phyloP scores from a whole-genome alignment of 2,329 filamentous ascomycete genomes.

The Aureobasidium leucospermi region DNA sequence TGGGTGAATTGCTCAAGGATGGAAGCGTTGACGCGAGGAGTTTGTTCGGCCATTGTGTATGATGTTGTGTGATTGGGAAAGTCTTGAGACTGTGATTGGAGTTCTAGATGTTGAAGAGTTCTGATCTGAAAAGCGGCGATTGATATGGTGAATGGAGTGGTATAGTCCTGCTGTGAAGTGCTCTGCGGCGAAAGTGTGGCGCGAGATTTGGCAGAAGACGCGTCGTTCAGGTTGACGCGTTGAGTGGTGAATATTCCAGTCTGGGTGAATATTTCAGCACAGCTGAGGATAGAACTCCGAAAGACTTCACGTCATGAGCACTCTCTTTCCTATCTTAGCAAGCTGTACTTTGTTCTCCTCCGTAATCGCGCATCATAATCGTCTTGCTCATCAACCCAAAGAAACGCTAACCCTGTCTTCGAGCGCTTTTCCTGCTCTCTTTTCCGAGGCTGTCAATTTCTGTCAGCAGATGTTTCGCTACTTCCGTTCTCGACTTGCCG shows the following conservation, averaged over 20 bases:
- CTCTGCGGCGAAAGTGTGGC: not conserved
- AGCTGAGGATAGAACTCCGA: not conserved
- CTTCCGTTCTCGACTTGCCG: conserved; percentile 1
- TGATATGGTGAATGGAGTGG: not conserved
- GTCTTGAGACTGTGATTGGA: not conserved
- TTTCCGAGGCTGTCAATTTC: not conserved
- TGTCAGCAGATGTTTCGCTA: not conserved
- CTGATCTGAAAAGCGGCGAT: not conserved
- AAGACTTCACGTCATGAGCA: not conserved
- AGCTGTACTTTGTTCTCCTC: not conserved
- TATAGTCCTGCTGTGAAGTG: not conserved
- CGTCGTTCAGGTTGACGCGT: conserved; percentile 7
- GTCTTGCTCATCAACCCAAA: not conserved
- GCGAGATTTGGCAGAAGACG: not conserved
- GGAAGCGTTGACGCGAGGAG: conserved; percentile 74
- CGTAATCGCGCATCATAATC: not conserved
- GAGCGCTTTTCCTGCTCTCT: not conserved
- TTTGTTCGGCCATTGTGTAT: conserved; percentile 58
- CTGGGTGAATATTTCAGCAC: not conserved
- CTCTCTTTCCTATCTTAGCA: not conserved
- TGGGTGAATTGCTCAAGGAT: conserved; percentile 69
- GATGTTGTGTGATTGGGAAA: not conserved
- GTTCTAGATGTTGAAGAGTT: not conserved
- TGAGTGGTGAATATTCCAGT: not conserved
- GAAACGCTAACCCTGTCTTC: not conserved